Evolutionary conservation across 345 rosid genomes (phyloP).

Genomic region (Pelargonium nanum): DNA sequence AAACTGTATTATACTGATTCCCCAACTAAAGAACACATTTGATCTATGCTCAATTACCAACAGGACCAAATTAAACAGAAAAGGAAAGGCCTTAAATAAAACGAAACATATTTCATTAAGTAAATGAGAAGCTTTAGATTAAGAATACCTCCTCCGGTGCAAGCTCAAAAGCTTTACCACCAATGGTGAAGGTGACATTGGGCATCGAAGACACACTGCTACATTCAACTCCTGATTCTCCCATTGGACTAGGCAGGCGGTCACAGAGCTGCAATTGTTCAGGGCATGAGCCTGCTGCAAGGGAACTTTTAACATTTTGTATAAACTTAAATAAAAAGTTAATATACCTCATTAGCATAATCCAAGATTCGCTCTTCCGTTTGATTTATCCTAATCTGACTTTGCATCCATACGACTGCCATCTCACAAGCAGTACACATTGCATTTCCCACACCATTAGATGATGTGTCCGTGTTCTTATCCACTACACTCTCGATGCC

Average conservation of each 20-base stretch:
- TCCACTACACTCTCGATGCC: conserved; percentile 55
- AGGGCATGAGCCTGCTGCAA: conserved; percentile 7
- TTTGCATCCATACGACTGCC: conserved; percentile 91
- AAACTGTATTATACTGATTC: too few relatives aligned
- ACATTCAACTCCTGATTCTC: conserved; percentile 74
- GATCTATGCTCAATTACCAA: too few relatives aligned
- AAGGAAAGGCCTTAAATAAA: neutral
- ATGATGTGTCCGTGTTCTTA: conserved; percentile 25
- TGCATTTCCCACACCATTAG: conserved; percentile 32
- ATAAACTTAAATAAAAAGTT: neutral
- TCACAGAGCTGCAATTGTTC: conserved; percentile 55
- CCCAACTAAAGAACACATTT: too few relatives aligned
- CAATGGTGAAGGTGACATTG: conserved; percentile 60
- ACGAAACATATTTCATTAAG: neutral
- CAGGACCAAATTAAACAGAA: neutral
- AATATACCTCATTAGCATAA: conserved; percentile 58
- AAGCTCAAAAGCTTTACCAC: conserved; percentile 64
- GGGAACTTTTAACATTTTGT: neutral
- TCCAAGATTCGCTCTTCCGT: conserved; percentile 61
- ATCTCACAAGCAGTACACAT: conserved; percentile 73
- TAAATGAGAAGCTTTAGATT: neutral
- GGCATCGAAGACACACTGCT: conserved; percentile 55
- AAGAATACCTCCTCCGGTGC: conserved; percentile 56
- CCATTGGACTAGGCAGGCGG: conserved; percentile 72
- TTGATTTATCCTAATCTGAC: conserved; percentile 48